Conservation (phyloP, 192 early-diverging fungal genomes). For the Coemansia sp. region DNA sequence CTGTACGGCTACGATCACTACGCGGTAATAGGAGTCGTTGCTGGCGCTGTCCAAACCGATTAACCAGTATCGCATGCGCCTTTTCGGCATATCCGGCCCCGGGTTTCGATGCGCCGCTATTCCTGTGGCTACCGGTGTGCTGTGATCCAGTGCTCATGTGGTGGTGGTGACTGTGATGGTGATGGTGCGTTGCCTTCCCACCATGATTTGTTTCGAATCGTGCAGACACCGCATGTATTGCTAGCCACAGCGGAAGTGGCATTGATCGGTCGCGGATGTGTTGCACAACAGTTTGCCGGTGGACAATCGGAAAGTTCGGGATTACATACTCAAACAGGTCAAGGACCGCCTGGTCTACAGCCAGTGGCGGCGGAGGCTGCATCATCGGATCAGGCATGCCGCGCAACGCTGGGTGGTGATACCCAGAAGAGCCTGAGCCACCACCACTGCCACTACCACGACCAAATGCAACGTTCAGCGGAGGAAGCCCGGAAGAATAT, state of each 20-base stretch:
- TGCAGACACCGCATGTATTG: constrained; percentile 48
- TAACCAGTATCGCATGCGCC: constrained; percentile 42
- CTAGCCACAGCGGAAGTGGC: constrained; percentile 49
- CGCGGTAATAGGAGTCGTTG: constrained; percentile 22
- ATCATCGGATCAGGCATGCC: constrained; percentile 30
- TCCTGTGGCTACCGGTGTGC: background rate
- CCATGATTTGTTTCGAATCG: constrained; percentile 33
- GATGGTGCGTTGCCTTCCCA: background rate
- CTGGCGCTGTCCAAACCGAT: constrained; percentile 28
- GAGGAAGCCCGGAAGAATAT: constrained; percentile 32
- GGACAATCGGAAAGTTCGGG: constrained; percentile 41
- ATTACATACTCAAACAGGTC: constrained; percentile 40
- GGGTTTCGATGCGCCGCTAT: constrained; percentile 5
- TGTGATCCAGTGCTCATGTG: background rate
- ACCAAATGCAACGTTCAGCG: constrained; percentile 30
- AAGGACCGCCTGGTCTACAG: constrained; percentile 52
- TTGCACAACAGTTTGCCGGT: constrained; percentile 48
- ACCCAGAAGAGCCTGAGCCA: background rate
- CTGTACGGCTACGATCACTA: constrained; percentile 21
- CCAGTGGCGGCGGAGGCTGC: constrained; percentile 36
- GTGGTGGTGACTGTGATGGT: constrained; percentile 6
- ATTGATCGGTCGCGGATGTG: constrained; percentile 41
- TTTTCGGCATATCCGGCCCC: constrained; percentile 47
- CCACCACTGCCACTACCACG: constrained; percentile 18
- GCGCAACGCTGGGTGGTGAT: constrained; percentile 6